Evolutionary conservation across 2,329 filamentous ascomycete species (phyloP).

Genomic region (Cryphonectria naterciae): DNA sequence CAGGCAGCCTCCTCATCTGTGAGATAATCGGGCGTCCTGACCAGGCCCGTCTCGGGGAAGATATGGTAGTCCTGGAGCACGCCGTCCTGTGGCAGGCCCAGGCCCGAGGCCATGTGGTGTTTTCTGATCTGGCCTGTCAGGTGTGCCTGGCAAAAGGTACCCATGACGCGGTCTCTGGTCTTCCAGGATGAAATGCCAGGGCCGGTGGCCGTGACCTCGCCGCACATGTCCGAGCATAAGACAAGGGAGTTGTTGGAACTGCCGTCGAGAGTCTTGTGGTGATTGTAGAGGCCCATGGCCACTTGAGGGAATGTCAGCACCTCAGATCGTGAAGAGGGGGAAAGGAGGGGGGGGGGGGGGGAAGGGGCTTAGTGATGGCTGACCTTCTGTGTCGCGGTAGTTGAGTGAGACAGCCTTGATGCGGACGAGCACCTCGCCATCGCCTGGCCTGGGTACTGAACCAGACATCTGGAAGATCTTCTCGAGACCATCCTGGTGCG

Average conservation of each 20-base stretch:
- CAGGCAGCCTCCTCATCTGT: constrained; percentile 63
- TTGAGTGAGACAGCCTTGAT: constrained; percentile 53
- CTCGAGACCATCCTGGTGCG: constrained; percentile 58
- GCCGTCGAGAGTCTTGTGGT: constrained; percentile 58
- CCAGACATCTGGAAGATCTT: constrained; percentile 51
- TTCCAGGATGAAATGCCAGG: constrained; percentile 48
- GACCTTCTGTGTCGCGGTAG: constrained; percentile 55
- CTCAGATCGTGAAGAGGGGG: background rate
- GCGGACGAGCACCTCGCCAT: constrained; percentile 56
- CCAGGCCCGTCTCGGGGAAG: constrained; percentile 59
- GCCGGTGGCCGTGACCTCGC: constrained; percentile 57
- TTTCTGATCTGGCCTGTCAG: constrained; percentile 62
- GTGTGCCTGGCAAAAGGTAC: constrained; percentile 64
- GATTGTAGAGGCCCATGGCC: constrained; percentile 67
- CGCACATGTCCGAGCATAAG: constrained; percentile 73
- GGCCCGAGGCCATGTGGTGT: constrained; percentile 57
- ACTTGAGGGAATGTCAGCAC: constrained; percentile 47
- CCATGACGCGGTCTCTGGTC: constrained; percentile 67
- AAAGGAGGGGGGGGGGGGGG: no score
- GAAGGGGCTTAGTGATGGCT: constrained; percentile 21
- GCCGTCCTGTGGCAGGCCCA: constrained; percentile 64
- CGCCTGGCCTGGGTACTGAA: constrained; percentile 51
- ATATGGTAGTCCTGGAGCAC: constrained; percentile 63
- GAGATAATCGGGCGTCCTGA: constrained; percentile 60
- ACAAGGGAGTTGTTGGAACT: constrained; percentile 52